phyloP scores from a whole-genome alignment of 805 yeast genomes.

The Blastobotrys americana region DNA sequence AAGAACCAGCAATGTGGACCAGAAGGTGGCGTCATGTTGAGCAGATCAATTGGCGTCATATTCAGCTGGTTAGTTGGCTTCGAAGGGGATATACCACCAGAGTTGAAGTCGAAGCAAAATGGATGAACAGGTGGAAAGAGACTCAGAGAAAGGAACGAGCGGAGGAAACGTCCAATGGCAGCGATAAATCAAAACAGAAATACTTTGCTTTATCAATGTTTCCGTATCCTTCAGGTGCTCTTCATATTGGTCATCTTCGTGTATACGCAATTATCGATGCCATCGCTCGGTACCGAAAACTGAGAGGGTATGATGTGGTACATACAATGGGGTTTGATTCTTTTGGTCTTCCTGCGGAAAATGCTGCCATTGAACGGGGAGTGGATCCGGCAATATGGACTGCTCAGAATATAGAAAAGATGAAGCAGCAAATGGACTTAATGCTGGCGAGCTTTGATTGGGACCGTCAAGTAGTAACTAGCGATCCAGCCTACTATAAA shows the following conservation, averaged over 20 bases:
- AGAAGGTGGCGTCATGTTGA: no score
- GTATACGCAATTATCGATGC: slow-evolving; percentile 90
- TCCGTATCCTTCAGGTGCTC: slow-evolving; percentile 90
- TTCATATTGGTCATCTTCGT: slow-evolving; percentile 91
- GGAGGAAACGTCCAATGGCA: slow-evolving; percentile 2
- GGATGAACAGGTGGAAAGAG: slow-evolving; percentile 26
- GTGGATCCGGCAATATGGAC: slow-evolving; percentile 85
- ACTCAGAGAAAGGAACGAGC: slow-evolving; percentile 11
- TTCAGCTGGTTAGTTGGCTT: no score
- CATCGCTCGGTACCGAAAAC: slow-evolving; percentile 66
- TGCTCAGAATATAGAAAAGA: slow-evolving; percentile 61
- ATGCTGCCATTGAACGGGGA: slow-evolving; percentile 87
- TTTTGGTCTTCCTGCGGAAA: slow-evolving; percentile 96
- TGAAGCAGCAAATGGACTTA: slow-evolving; percentile 72
- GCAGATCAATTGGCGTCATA: no score
- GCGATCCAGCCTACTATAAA: slow-evolving; percentile 78
- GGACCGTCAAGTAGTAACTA: slow-evolving; percentile 84
- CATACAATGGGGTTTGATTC: slow-evolving; percentile 99
- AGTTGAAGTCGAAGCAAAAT: slow-evolving; percentile 30
- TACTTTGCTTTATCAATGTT: slow-evolving; percentile 80
- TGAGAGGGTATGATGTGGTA: slow-evolving; percentile 68
- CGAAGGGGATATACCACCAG: no score
- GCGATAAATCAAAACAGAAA: no score
- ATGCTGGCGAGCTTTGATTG: slow-evolving; percentile 90
- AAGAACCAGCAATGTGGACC: no score